Conservation (phyloP, 1,284 basidiomycete genomes). For the Agroathelia rolfsii region DNA sequence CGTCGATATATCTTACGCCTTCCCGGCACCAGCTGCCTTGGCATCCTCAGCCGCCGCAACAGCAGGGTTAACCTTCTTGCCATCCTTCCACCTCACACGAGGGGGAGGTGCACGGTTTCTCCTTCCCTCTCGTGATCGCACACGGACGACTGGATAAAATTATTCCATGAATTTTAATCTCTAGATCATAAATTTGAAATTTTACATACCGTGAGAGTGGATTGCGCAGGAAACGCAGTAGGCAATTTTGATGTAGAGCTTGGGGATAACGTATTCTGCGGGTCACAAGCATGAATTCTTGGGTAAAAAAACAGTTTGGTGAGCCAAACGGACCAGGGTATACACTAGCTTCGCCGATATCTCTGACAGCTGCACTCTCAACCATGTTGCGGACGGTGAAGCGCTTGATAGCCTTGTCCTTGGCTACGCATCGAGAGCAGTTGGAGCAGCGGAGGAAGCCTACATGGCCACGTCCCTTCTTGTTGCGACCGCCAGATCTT, state of each 20-base stretch:
- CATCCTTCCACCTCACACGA: slow-evolving; percentile 95
- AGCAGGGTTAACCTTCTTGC: slow-evolving; percentile 84
- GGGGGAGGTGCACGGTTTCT: slow-evolving; percentile 95
- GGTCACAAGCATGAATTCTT: slow-evolving; percentile 4
- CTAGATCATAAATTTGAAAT: slow-evolving; percentile 1
- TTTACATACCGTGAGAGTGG: slow-evolving; percentile 84
- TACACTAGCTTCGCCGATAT: slow-evolving; percentile 94
- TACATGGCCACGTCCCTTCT: slow-evolving; percentile 96
- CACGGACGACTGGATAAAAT: slow-evolving; percentile 70
- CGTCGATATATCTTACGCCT: slow-evolving; percentile 32
- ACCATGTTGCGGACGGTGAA: slow-evolving; percentile 99
- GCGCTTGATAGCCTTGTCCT: slow-evolving; percentile 99
- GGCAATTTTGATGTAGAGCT: slow-evolving; percentile 98
- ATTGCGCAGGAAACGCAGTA: slow-evolving; percentile 99
- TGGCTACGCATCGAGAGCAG: slow-evolving; percentile 89
- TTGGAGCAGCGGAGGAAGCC: slow-evolving; percentile 94
- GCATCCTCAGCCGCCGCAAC: slow-evolving; percentile 47
- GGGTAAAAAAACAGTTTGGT: slow-evolving; percentile 4
- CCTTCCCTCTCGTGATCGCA: slow-evolving; percentile 86
- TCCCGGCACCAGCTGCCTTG: slow-evolving; percentile 29
- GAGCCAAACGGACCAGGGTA: slow-evolving; percentile 65
- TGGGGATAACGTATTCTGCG: slow-evolving; percentile 92
- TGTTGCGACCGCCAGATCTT: slow-evolving; percentile 97
- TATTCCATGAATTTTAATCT: slow-evolving; percentile 1
- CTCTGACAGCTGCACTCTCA: slow-evolving; percentile 94